phyloP scores from a whole-genome alignment of 108 stramenopile species.

The Nitzschia sp. region DNA sequence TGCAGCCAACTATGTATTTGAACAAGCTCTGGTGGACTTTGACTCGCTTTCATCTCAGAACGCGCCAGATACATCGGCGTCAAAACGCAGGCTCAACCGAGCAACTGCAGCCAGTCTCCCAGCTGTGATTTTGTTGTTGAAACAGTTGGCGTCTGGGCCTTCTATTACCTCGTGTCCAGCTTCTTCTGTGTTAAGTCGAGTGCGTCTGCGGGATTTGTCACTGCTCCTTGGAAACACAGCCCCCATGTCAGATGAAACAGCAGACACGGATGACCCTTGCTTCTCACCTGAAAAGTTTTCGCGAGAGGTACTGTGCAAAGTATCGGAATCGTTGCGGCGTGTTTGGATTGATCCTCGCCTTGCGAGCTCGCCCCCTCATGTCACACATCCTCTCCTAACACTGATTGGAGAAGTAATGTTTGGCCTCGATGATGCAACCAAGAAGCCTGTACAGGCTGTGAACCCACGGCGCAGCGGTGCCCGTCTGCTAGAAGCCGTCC shows the following conservation, averaged over 20 bases:
- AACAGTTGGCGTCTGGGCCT: conserved; percentile 54
- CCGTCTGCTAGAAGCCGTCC: conserved; percentile 14
- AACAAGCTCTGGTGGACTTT: conserved; percentile 57
- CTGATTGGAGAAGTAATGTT: conserved; percentile 58
- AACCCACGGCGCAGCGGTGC: conserved; percentile 8
- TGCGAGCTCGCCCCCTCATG: conserved; percentile 51
- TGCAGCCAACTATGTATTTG: conserved; percentile 61
- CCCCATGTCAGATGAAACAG: background rate
- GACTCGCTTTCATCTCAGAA: background rate
- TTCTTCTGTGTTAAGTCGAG: conserved; percentile 45
- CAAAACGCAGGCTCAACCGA: conserved; percentile 46
- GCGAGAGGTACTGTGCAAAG: conserved; percentile 45
- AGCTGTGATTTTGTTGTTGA: conserved; percentile 55
- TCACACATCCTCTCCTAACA: conserved; percentile 57
- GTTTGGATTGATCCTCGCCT: conserved; percentile 62
- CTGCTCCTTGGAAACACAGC: conserved; percentile 23
- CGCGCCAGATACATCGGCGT: background rate
- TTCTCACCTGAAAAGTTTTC: conserved; percentile 38
- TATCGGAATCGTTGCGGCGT: conserved; percentile 48
- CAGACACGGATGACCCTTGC: conserved; percentile 9
- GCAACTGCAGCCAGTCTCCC: conserved; percentile 71
- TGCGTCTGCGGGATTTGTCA: conserved; percentile 50
- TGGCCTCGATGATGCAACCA: conserved; percentile 61
- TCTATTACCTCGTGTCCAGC: conserved; percentile 49
- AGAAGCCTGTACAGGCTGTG: conserved; percentile 20